Conservation (phyloP, 257 asterid genomes). For the Solanum ossicruentum region DNA sequence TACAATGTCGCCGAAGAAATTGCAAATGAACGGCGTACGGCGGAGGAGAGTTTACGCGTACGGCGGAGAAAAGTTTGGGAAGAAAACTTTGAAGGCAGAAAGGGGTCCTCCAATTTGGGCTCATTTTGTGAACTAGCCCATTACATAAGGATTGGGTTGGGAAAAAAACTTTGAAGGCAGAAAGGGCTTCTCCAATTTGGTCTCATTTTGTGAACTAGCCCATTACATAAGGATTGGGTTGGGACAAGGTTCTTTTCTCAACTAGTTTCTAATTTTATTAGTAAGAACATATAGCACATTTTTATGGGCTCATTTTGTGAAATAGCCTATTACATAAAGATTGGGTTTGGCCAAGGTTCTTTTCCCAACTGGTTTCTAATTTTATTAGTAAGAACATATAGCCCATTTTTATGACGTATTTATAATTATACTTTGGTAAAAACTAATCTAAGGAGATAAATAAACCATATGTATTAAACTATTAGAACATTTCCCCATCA, state of each 20-base stretch:
- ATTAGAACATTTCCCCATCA: neutral
- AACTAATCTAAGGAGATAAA: neutral
- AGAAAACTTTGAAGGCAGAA: neutral
- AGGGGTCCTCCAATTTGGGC: neutral
- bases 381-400: neutral
- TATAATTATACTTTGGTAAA: neutral
- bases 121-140: neutral
- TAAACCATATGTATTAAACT: neutral
- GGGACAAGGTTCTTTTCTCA: neutral
- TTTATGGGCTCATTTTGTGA: no score
- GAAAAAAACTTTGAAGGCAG: neutral
- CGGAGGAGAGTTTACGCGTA: neutral
- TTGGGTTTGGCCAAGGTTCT: neutral
- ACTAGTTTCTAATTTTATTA: no score
- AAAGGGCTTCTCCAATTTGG: neutral
- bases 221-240: neutral
- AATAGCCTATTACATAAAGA: no score
- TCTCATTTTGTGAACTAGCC: neutral
- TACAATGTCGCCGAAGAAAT: neutral
- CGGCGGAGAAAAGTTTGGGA: neutral
- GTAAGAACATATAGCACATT: no score
- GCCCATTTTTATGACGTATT: neutral
- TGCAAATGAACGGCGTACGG: neutral
- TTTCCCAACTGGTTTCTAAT: neutral
- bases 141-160: neutral